These are phyloP conservation scores for Iris pallida DNA, from an alignment of 116 monocot species.

Conservation along the genomic window DNA sequence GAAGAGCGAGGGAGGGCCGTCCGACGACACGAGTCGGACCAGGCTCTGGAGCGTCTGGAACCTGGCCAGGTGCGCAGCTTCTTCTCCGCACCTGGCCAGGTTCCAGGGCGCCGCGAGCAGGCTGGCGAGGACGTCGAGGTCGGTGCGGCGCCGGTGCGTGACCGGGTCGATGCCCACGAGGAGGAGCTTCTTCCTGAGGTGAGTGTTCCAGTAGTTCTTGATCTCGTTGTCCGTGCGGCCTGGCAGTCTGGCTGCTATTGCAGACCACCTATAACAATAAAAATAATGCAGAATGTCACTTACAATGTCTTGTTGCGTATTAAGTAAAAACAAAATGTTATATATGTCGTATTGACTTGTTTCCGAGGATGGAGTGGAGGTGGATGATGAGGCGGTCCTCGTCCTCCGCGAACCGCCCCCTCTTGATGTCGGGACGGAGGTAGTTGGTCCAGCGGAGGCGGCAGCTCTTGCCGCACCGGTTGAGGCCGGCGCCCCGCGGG, in stretches of 20 bases:
- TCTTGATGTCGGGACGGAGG: conserved; percentile 53
- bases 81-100: not conserved
- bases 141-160: conserved; percentile 32
- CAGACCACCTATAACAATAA: conserved; percentile 35
- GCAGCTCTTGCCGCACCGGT: conserved; percentile 68
- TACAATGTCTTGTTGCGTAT: not conserved
- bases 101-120: conserved; percentile 6
- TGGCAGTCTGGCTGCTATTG: conserved; percentile 29
- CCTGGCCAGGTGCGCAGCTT: conserved; percentile 30
- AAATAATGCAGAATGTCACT: not conserved
- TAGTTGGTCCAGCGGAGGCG: conserved; percentile 68
- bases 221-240: conserved; percentile 61
- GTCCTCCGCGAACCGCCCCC: conserved; percentile 45
- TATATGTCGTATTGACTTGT: conserved; percentile 31
- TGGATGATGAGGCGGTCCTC: conserved; percentile 45
- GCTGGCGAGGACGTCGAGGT: conserved; percentile 27
- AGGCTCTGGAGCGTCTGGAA: conserved; percentile 27
- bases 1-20: too few species aligned
- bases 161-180: conserved; percentile 50
- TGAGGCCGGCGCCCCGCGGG: conserved; percentile 51
- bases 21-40: conserved; percentile 12
- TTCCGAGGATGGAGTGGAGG: conserved; percentile 44
- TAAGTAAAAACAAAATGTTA: not conserved
- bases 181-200: conserved; percentile 47
- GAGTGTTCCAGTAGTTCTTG: conserved; percentile 68